Evolutionary conservation across 805 yeast species (phyloP), one percentile per base, ranked within the genome.

Genomic region (Candida andamanensis): DNA sequence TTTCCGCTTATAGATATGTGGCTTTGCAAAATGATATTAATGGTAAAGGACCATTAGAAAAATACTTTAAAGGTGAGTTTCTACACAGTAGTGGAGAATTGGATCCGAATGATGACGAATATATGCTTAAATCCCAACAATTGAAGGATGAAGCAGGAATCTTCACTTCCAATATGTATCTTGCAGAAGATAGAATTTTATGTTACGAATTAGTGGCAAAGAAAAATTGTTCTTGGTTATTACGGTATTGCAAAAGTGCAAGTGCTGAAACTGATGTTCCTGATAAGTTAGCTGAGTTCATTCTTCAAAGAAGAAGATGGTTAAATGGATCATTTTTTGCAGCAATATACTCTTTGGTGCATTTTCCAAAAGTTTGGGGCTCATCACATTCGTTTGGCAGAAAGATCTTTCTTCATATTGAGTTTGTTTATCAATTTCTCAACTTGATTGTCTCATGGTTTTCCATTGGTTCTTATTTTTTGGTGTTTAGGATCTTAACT

Each of bases 241-340:
- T 78, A 42, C 56, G 80, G 15, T 78, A 78, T 49, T 76, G 78
- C 47, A 76, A 76, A 47, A 68, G 71, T 30, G 78, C 83, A 11
- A 61, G 69, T 44, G 84, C 83, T 2, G 83, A 77, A 44, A 78
- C 84, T 3, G 84, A 78, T 57, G 84, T 78, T 7, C 84, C 84
- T 2, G 79, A 74, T 29, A 63, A 65, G 4, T 58, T 78, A 33
- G 74, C 78, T 4, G 84, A 78, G 50, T 74, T 78, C 33, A 72
- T 78, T 29, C 63, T 75, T 23, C 84, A 78, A 52, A 67, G 84
- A 41, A 67, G 84, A 49, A 66, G 84, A 45, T 78, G 84, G 84
- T 61, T 78, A 37, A 78, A 78, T 49, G 84, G 84, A 27, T 76
- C 83, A 2, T 78, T 78, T 47, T 80, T 80, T 25, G 84, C 84